Conservation (phyloP, 805 yeast species). For the Wickerhamiella siamensis region DNA sequence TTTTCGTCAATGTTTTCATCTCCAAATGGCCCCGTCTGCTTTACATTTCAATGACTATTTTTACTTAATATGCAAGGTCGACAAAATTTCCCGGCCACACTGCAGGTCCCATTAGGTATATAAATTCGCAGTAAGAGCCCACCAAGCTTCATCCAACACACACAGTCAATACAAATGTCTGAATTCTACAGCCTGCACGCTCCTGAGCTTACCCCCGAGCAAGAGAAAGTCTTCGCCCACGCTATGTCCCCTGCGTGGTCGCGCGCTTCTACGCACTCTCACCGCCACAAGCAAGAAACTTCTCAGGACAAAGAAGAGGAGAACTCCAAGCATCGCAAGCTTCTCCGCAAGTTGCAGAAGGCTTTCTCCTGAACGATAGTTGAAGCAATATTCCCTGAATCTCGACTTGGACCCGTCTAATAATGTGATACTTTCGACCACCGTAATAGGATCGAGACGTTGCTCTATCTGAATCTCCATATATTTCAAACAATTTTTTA, state of each 20-base stretch:
- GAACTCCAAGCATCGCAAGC: neutral
- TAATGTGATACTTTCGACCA: too few species aligned
- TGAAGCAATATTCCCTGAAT: too few species aligned
- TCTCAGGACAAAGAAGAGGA: neutral
- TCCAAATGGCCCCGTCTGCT: too few species aligned
- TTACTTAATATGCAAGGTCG: neutral
- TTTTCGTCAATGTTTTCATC: too few species aligned
- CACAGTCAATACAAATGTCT: neutral
- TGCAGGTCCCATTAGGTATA: neutral
- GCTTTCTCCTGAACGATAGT: too few species aligned
- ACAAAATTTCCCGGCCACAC: neutral
- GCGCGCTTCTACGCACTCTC: neutral
- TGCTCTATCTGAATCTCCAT: too few species aligned
- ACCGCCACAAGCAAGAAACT: neutral
- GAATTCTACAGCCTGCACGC: slow-evolving; percentile 3
- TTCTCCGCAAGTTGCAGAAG: neutral
- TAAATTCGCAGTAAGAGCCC: too few species aligned
- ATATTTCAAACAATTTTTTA: too few species aligned
- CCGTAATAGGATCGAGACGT: too few species aligned
- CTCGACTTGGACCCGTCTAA: too few species aligned
- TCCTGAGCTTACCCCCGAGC: slow-evolving; percentile 2
- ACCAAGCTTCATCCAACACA: neutral
- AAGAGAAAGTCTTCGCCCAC: neutral
- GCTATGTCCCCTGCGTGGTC: slow-evolving; percentile 5
- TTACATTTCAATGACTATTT: neutral